Conservation (phyloP, 2,329 filamentous ascomycete genomes). For the Alternaria sp. region DNA sequence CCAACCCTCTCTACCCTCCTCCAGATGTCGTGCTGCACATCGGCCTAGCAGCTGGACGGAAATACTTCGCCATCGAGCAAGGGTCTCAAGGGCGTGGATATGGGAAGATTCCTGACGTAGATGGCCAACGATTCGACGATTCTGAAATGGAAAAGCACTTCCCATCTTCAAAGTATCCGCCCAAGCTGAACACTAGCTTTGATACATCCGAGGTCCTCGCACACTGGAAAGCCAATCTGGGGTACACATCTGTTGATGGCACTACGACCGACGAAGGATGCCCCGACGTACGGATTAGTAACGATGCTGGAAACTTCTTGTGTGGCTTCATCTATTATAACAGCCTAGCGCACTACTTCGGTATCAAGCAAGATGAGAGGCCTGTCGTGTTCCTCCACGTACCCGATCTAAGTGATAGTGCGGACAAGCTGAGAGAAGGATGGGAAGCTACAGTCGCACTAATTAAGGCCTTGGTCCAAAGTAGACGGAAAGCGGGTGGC, state of each 20-base stretch:
- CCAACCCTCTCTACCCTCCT: constrained; percentile 19
- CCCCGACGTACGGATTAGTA: constrained; percentile 36
- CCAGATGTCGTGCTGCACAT: constrained; percentile 48
- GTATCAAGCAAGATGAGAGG: constrained; percentile 23
- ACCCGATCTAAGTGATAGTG: constrained; percentile 38
- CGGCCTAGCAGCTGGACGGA: constrained; percentile 45
- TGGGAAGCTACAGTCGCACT: constrained; percentile 39
- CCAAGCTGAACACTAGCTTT: constrained; percentile 38
- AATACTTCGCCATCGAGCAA: constrained; percentile 46
- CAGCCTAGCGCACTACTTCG: constrained; percentile 39
- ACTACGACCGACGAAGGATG: background rate
- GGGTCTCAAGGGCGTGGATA: constrained; percentile 39
- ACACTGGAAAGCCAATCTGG: constrained; percentile 35
- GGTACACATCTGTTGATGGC: constrained; percentile 3
- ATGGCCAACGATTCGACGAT: constrained; percentile 36
- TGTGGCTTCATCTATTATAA: constrained; percentile 49
- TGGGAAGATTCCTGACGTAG: constrained; percentile 41
- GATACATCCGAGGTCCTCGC: constrained; percentile 39
- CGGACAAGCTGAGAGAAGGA: constrained; percentile 33
- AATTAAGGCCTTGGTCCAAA: constrained; percentile 45
- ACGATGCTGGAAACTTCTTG: constrained; percentile 46
- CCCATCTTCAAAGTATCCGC: constrained; percentile 26
- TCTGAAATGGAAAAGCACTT: constrained; percentile 21
- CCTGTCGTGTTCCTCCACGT: constrained; percentile 47
- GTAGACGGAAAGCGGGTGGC: constrained; percentile 26